Evolutionary conservation across 495 filamentous ascomycete genomes (phyloP), one percentile per base, ranked within the genome.

Genomic region (Aspergillus ostianus): DNA sequence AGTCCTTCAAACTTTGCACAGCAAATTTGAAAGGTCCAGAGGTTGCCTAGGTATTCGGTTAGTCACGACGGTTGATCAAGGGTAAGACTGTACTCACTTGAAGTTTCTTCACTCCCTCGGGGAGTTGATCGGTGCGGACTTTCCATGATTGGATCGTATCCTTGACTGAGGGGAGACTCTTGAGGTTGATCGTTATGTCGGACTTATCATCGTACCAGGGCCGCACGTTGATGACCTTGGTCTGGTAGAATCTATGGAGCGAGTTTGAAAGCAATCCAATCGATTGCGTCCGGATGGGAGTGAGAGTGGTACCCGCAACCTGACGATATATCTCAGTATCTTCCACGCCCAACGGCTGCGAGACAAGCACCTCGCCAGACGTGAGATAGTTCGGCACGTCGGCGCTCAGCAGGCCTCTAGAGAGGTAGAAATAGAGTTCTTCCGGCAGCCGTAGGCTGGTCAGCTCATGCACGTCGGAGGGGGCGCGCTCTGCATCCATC

Each of bases 371-470:
- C 65, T 93, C 86, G 27, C 89, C 87, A 32, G 88, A 87, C 0
- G 88, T 87, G 53, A 95, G 80, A 82, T 86, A 92, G 66, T 89
- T 91, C 9, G 95, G 81, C 17, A 96, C 76, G 45, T 92, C 86
- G 2, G 92, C 80, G 7, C 91, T 85, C 58, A 96, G 82, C 17
- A 97, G 72, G 29, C 90, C 94, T 30, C 84, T 87, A 59, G 91
- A 90, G 32, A 98, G 82, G 65, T 99, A 98, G 70, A 90, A 89
- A 70, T 92, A 96, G 6, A 99, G 77, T 74, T 99, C 95, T 55
- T 92, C 86, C 2, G 95, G 92, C 17, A 99, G 80, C 32, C 92
- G 90, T 55, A 92, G 85, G 20, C 92, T 92, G 62, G 96, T 87
- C 68, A 97, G 90, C 64, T 93, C 88, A 72, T 94, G 90, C 61